These are phyloP conservation scores for Auricularia sp. DNA, from an alignment of 768 basidiomycete genomes.

Conservation along the genomic window DNA sequence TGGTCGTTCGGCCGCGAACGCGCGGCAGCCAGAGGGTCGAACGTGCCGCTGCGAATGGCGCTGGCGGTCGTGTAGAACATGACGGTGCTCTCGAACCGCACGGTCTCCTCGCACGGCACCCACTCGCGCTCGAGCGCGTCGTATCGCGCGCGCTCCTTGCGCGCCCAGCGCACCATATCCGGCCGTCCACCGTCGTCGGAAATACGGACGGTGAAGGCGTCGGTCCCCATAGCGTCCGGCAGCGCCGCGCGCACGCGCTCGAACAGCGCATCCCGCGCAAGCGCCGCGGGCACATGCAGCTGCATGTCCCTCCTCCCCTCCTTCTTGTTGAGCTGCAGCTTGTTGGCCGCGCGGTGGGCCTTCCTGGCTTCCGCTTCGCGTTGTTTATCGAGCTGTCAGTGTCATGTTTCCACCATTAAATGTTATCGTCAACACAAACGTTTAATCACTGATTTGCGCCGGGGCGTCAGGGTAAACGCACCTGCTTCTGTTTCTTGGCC, in stretches of 20 bases:
- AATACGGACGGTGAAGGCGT: background rate
- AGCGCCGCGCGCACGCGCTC: background rate
- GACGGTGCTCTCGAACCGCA: conserved; percentile 1
- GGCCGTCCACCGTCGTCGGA: background rate
- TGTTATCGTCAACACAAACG: too few relatives aligned
- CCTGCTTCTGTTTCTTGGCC: background rate
- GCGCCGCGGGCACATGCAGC: background rate
- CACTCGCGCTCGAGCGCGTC: conserved; percentile 1
- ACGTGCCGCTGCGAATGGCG: background rate
- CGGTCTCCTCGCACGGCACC: conserved; percentile 1
- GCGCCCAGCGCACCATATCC: background rate
- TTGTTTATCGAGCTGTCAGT: background rate
- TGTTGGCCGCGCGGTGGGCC: background rate
- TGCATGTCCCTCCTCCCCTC: background rate
- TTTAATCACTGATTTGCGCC: background rate
- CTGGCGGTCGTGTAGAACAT: background rate
- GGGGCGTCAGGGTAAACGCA: background rate
- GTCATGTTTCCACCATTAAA: background rate
- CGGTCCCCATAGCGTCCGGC: background rate
- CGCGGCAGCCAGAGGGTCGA: background rate
- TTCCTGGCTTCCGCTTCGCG: background rate
- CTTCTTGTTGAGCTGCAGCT: conserved; percentile 1
- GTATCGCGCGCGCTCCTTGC: background rate
- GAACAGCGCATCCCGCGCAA: background rate
- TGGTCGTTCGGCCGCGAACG: background rate